Conservation (phyloP, 208 protist genomes). For the Phytomonas francai region DNA sequence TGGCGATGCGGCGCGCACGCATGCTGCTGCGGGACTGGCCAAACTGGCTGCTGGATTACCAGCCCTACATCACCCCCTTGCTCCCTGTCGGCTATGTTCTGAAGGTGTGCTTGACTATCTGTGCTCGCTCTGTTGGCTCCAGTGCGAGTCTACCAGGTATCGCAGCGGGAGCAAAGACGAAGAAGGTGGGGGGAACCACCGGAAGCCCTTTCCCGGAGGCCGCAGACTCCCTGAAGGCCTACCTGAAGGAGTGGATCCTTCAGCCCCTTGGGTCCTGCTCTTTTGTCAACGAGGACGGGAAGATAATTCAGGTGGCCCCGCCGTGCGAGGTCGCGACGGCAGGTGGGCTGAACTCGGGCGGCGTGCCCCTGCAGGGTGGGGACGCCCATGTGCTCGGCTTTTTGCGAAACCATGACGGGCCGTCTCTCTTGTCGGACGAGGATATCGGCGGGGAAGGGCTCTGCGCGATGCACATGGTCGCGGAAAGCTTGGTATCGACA, state of each 20-base stretch:
- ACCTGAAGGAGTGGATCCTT: slow-evolving; percentile 47
- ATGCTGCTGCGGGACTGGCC: slow-evolving; percentile 40
- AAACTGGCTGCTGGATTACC: slow-evolving; percentile 53
- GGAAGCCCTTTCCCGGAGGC: not conserved
- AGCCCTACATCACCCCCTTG: slow-evolving; percentile 62
- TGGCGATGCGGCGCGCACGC: slow-evolving; percentile 55
- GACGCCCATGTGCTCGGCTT: slow-evolving; percentile 1
- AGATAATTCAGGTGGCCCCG: not conserved
- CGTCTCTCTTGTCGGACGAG: slow-evolving; percentile 4
- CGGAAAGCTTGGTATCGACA: slow-evolving; percentile 18
- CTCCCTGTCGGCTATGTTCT: slow-evolving; percentile 68
- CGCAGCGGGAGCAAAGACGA: not conserved
- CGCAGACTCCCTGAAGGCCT: slow-evolving; percentile 31
- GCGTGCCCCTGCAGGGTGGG: no score
- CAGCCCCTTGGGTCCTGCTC: slow-evolving; percentile 31
- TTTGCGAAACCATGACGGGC: slow-evolving; percentile 5
- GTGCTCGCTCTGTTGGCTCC: slow-evolving; percentile 21
- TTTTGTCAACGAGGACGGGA: slow-evolving; percentile 48
- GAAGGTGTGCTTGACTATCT: slow-evolving; percentile 36
- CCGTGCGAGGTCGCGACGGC: not conserved
- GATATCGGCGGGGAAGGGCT: slow-evolving; percentile 1
- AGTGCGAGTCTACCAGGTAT: not conserved
- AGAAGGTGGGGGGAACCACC: not conserved
- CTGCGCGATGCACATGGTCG: slow-evolving; percentile 18
- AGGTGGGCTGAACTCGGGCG: not conserved